A percentile compares a stretch with the other conserved stretches of the same genome.
Conservation (phyloP, 805 yeast species). For the Nakazawaea siamensis region DNA sequence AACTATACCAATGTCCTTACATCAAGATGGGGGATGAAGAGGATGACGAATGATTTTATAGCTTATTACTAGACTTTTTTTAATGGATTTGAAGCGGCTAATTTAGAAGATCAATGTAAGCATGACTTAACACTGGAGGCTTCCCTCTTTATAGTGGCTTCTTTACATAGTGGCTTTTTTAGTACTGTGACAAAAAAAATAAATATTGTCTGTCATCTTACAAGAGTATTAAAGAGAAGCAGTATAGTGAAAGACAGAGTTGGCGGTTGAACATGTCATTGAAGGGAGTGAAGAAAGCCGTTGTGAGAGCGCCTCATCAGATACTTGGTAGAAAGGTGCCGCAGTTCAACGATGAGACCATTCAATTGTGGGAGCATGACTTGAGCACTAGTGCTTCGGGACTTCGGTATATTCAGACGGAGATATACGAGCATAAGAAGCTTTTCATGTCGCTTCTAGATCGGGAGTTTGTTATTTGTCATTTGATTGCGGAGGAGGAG, state of each 20-base stretch:
- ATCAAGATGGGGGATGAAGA: not conserved
- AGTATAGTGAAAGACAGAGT: no score
- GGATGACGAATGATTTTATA: not conserved
- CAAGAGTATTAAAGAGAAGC: no score
- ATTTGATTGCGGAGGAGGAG: slow-evolving; percentile 16
- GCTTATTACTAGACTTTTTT: no score
- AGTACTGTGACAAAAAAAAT: no score
- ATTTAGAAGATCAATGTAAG: no score
- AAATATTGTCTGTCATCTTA: no score
- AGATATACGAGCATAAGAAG: slow-evolving; percentile 21
- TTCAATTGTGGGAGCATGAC: slow-evolving; percentile 36
- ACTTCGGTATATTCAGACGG: slow-evolving; percentile 27
- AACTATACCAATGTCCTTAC: slow-evolving; percentile 1
- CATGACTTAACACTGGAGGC: no score
- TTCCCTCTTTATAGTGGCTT: no score
- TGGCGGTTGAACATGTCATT: slow-evolving; percentile 24
- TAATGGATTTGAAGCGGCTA: no score
- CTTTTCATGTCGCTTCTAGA: slow-evolving; percentile 19
- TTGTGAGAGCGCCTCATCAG: slow-evolving; percentile 27
- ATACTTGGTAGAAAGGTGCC: slow-evolving; percentile 21
- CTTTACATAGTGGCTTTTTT: no score
- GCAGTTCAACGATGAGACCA: slow-evolving; percentile 28
- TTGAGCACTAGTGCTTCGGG: slow-evolving; percentile 33
- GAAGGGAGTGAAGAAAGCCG: slow-evolving; percentile 27
- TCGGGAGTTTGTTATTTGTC: slow-evolving; percentile 18